Evolutionary conservation across 495 filamentous ascomycete genomes (phyloP), one percentile per base, ranked within the genome.

Genomic region (Annulohypoxylon nitens): DNA sequence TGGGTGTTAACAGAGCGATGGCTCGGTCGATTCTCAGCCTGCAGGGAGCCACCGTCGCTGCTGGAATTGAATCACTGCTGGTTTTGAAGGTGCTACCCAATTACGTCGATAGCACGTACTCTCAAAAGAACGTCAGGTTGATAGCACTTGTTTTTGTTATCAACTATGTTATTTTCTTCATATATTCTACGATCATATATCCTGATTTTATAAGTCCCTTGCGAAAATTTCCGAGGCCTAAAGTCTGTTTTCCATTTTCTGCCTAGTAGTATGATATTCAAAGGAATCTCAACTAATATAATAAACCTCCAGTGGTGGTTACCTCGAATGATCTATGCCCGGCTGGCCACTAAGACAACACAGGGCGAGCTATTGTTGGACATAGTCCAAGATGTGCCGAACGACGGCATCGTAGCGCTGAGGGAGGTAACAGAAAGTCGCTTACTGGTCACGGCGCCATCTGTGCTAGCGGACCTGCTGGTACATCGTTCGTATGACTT

Each of bases 371-470:
- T 86, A 0, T 83, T 86, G 5, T 75, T 85, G 11, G 75, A 87
- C 48, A 90, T 89, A 88, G 83, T 87, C 68, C 84, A 87, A 41
- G 84, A 80, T 1, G 81, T 93, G 36, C 90, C 90, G 5, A 93
- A 95, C 67, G 86, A 92, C 48, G 93, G 92, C 10, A 81, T 95
- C n/a, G 89, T 95, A 39, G 92, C 93, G 76, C 78, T 83, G 20
- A 85, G 84, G 6, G 66, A 88, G 12, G 87, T 89, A 50, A 93
- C 93, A 53, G 61, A 82, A 1, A 90, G 93, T 66, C 83, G 91
- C 18, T 69, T 95, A 2, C 65, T 93, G 2, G 67, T 89, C 20
- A 89, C 87, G 1, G 86, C 75, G 34, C 85, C 91, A 2, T 89
- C 90, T 65, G 84, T 84, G 0, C 76, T 91, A 12, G 79, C 83